These are phyloP conservation scores for Sordariomycetes sp. DNA, from an alignment of 2,329 filamentous ascomycete genomes.

Conservation along the genomic window DNA sequence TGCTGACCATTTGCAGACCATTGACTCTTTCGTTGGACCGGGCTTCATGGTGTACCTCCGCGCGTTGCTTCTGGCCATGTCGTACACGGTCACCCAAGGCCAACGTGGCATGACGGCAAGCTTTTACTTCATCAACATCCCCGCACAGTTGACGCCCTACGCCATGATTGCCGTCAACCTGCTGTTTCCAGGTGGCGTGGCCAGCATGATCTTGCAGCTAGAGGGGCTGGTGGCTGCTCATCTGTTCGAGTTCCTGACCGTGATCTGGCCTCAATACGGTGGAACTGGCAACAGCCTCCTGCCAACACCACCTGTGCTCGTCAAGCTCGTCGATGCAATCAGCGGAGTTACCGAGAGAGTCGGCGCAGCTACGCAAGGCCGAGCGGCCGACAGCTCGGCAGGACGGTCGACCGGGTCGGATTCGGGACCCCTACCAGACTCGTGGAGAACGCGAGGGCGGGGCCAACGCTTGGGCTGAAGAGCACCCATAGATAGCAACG, in stretches of 20 bases:
- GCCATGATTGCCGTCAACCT: constrained; percentile 70
- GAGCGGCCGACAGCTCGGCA: constrained; percentile 12
- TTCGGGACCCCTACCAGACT: constrained; percentile 46
- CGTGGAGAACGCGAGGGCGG: constrained; percentile 54
- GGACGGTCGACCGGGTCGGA: constrained; percentile 31
- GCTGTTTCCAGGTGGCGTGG: constrained; percentile 50
- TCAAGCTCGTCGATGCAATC: constrained; percentile 49
- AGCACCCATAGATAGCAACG: neutral
- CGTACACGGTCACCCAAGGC: constrained; percentile 80
- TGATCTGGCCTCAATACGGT: constrained; percentile 82
- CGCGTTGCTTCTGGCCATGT: constrained; percentile 69
- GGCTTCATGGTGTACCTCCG: constrained; percentile 36
- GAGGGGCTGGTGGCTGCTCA: constrained; percentile 84
- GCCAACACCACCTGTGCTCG: constrained; percentile 63
- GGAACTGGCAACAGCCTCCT: constrained; percentile 66
- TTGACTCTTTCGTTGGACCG: constrained; percentile 22
- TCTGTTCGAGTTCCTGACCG: constrained; percentile 79
- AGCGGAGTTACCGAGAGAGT: neutral
- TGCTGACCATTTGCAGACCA: constrained; percentile 10
- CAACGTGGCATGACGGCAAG: constrained; percentile 66
- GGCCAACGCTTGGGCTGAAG: constrained; percentile 50
- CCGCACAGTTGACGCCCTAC: constrained; percentile 71
- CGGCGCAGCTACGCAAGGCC: neutral
- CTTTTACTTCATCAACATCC: constrained; percentile 78
- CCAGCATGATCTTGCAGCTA: constrained; percentile 50